Percentiles rank a stretch among this genome's conserved stretches.
Evolutionary conservation across 192 early-diverging fungal genomes (phyloP).

Genomic region (Rhizoclosmatium globosum): DNA sequence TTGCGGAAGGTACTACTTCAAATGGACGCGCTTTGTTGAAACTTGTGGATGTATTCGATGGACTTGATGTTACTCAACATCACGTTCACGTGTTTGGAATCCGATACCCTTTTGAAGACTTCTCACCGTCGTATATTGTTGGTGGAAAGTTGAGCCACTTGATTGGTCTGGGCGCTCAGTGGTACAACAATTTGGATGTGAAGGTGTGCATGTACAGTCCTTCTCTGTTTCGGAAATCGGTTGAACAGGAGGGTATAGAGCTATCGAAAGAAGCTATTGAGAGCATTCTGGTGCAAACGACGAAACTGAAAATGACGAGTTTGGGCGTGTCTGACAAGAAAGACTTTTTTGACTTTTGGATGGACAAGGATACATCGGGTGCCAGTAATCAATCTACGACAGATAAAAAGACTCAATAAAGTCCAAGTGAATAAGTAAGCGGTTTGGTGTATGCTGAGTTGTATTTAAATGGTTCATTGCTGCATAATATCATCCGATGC

Average conservation of each 20-base stretch:
- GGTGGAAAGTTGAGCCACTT: conserved; percentile 27
- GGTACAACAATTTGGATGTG: conserved; percentile 18
- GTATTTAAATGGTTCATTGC: too few species aligned
- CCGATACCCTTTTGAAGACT: conserved; percentile 14
- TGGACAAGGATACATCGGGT: background rate
- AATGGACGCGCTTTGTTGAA: conserved; percentile 81
- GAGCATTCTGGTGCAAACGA: background rate
- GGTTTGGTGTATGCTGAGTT: too few species aligned
- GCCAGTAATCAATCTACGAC: too few species aligned
- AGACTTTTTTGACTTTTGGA: conserved; percentile 29
- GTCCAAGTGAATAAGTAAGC: too few species aligned
- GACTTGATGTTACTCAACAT: background rate
- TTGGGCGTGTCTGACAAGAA: conserved; percentile 22
- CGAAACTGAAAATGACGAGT: conserved; percentile 21
- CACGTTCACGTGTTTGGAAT: conserved; percentile 12
- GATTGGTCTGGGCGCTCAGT: conserved; percentile 23
- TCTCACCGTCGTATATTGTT: conserved; percentile 11
- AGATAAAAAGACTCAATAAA: too few species aligned
- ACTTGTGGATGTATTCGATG: background rate
- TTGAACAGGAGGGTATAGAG: too few species aligned
- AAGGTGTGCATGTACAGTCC: background rate
- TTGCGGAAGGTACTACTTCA: conserved; percentile 81
- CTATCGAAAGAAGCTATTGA: background rate
- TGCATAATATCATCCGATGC: too few species aligned
- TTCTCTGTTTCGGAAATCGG: too few species aligned